These are phyloP conservation scores for Hirsutella minnesotensis DNA, from an alignment of 2,329 filamentous ascomycete genomes.

Conservation along the genomic window DNA sequence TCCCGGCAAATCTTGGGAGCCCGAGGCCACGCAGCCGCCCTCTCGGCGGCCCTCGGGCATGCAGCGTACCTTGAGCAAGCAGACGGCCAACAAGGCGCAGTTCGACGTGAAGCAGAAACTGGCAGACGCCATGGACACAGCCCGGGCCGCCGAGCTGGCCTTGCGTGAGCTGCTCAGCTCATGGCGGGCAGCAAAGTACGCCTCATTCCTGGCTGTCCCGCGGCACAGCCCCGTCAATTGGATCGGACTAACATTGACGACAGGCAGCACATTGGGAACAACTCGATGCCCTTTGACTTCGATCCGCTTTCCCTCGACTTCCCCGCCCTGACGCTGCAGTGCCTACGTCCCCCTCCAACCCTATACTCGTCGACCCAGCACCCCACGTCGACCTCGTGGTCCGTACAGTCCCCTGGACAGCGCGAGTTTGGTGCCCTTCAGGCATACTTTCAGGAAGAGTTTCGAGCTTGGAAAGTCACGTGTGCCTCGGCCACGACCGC, in stretches of 20 bases:
- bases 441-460: slow-evolving; percentile 53
- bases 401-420: slow-evolving; percentile 60
- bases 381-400: slow-evolving; percentile 68
- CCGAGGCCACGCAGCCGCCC: slow-evolving; percentile 21
- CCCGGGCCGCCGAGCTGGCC: slow-evolving; percentile 72
- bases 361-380: slow-evolving; percentile 74
- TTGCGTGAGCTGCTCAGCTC: slow-evolving; percentile 72
- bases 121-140: slow-evolving; percentile 65
- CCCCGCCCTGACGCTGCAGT: slow-evolving; percentile 69
- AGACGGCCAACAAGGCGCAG: slow-evolving; percentile 45
- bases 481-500: slow-evolving; percentile 38
- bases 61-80: slow-evolving; percentile 35
- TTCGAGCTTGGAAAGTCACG: slow-evolving; percentile 50
- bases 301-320: slow-evolving; percentile 79
- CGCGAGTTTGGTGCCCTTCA: slow-evolving; percentile 64
- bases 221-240: not conserved
- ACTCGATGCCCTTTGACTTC: slow-evolving; percentile 59
- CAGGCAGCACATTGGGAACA: slow-evolving; percentile 43
- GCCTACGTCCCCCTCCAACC: slow-evolving; percentile 69
- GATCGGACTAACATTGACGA: slow-evolving; percentile 7
- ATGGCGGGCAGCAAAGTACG: slow-evolving; percentile 72
- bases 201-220: slow-evolving; percentile 16
- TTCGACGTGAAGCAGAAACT: slow-evolving; percentile 52
- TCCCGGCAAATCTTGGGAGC: slow-evolving; percentile 28
- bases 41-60: slow-evolving; percentile 20